A percentile compares a stretch with the other conserved stretches of the same genome.
phyloP scores from a whole-genome alignment of 768 basidiomycete genomes.

The Hortiboletus flavorubellus region DNA sequence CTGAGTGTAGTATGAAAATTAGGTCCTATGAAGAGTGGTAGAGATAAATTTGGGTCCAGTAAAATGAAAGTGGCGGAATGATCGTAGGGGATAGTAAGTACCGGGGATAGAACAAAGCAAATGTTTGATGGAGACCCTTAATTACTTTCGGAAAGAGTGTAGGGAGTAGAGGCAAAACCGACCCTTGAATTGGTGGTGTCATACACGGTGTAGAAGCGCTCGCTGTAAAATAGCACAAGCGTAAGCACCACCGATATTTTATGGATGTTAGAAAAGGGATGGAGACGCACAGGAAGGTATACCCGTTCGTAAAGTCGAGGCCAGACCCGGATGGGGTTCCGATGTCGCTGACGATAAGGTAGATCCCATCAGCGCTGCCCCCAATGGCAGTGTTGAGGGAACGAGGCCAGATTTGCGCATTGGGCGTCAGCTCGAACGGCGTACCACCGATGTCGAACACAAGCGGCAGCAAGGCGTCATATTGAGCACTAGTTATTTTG shows the following conservation, averaged over 20 bases:
- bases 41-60: too few relatives aligned
- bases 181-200: neutral
- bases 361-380: slow-evolving; percentile 23
- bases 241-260: too few relatives aligned
- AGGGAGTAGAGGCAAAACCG: neutral
- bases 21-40: too few relatives aligned
- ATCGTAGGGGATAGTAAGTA: too few relatives aligned
- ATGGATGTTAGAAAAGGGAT: neutral
- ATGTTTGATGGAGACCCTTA: neutral
- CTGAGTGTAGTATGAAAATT: too few relatives aligned
- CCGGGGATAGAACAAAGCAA: too few relatives aligned
- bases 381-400: slow-evolving; percentile 28
- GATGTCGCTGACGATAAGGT: slow-evolving; percentile 26
- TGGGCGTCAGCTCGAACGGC: slow-evolving; percentile 16
- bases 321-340: slow-evolving; percentile 8
- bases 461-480: slow-evolving; percentile 20
- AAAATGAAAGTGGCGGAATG: too few relatives aligned
- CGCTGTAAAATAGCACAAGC: neutral
- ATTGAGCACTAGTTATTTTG: slow-evolving; percentile 22
- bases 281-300: slow-evolving; percentile 6
- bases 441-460: slow-evolving; percentile 22
- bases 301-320: slow-evolving; percentile 23
- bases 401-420: slow-evolving; percentile 35
- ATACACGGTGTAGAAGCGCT: neutral
- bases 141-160: neutral